These are phyloP conservation scores for Fraxinus greggii DNA, from an alignment of 305 asterid species.

Conservation along the genomic window DNA sequence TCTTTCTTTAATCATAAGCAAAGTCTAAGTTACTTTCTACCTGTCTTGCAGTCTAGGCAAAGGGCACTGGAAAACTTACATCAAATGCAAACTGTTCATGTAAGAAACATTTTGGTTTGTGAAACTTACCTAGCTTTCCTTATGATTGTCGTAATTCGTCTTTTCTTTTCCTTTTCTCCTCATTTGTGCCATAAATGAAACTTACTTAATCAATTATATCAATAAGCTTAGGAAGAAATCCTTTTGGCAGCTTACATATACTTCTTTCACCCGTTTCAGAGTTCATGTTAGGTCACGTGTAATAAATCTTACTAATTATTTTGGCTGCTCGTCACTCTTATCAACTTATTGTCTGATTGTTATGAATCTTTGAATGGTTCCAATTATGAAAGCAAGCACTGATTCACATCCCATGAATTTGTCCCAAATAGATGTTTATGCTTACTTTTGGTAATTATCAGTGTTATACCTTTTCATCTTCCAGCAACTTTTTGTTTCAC, in stretches of 20 bases:
- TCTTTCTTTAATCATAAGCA: not conserved
- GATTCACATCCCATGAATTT: not conserved
- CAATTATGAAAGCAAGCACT: not conserved
- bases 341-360: not conserved
- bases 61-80: slow-evolving; percentile 86
- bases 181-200: not conserved
- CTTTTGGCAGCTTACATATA: not conserved
- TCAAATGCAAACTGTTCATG: slow-evolving; percentile 89
- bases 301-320: not conserved
- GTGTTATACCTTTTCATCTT: not conserved
- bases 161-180: not conserved
- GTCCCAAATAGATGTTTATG: not conserved
- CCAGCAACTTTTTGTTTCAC: not conserved
- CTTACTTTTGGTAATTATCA: not conserved
- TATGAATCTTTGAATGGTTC: not conserved
- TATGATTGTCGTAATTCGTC: slow-evolving; percentile 12
- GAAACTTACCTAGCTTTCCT: slow-evolving; percentile 6
- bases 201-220: not conserved
- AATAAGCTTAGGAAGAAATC: not conserved
- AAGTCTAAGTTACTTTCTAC: slow-evolving; percentile 18
- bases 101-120: slow-evolving; percentile 35
- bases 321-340: not conserved
- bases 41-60: slow-evolving; percentile 83
- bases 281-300: not conserved
- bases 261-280: not conserved